phyloP scores from a whole-genome alignment of 495 filamentous ascomycete species.

The Penicillium herquei region DNA sequence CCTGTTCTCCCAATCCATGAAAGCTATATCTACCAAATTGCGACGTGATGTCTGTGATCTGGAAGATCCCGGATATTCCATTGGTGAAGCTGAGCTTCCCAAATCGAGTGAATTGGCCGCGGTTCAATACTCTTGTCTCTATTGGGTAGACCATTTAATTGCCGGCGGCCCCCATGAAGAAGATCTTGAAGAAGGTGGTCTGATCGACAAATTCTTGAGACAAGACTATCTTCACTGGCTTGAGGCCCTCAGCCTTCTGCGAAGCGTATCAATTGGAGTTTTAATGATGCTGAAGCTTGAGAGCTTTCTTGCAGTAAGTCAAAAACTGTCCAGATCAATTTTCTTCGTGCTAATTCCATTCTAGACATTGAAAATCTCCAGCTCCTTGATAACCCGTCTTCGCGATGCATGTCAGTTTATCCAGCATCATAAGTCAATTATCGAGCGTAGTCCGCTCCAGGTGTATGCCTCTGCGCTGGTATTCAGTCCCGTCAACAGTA shows the following conservation, averaged over 20 bases:
- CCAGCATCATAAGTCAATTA: constrained; percentile 20
- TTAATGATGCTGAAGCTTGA: too few relatives aligned
- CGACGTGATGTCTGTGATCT: background rate
- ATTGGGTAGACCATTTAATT: background rate
- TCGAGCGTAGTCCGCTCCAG: constrained; percentile 31
- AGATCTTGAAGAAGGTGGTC: background rate
- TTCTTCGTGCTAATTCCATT: background rate
- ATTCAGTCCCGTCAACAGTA: constrained; percentile 27
- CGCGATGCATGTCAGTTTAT: constrained; percentile 22
- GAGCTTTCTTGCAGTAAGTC: too few relatives aligned
- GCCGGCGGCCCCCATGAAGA: background rate
- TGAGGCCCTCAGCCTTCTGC: too few relatives aligned
- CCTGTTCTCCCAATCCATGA: background rate
- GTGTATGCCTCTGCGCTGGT: constrained; percentile 32
- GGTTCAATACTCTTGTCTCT: background rate
- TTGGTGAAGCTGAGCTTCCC: background rate
- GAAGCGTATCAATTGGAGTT: too few relatives aligned
- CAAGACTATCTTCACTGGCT: too few relatives aligned
- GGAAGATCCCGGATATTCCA: background rate
- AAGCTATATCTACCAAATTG: background rate
- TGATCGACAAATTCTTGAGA: too few relatives aligned
- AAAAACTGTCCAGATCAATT: too few relatives aligned
- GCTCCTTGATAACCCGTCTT: background rate
- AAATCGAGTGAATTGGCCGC: background rate
- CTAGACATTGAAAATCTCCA: background rate